A percentile compares a stretch with the other conserved stretches of the same genome.
Evolutionary conservation across 2,329 filamentous ascomycete genomes (phyloP).

Genomic region (Aspergillus sp.): DNA sequence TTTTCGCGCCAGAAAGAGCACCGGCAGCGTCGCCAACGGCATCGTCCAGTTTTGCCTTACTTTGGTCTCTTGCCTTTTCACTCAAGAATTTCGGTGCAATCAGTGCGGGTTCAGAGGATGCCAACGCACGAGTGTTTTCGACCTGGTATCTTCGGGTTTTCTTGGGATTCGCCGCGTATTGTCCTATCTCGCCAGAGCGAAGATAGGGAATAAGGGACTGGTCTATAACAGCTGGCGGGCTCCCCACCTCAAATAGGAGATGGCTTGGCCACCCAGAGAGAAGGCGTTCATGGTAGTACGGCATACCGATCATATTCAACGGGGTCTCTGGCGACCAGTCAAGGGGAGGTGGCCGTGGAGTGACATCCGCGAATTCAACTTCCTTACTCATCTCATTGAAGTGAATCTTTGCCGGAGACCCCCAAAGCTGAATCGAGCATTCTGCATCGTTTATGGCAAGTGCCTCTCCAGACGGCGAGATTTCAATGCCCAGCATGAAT

Average conservation of each 20-base stretch:
- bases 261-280: conserved; percentile 89
- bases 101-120: conserved; percentile 61
- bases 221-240: conserved; percentile 75
- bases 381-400: conserved; percentile 81
- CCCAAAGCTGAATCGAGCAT: conserved; percentile 81
- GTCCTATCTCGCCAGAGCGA: conserved; percentile 71
- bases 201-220: conserved; percentile 66
- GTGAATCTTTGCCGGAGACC: conserved; percentile 78
- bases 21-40: conserved; percentile 59
- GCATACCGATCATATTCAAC: conserved; percentile 82
- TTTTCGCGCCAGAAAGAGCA: conserved; percentile 65
- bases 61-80: conserved; percentile 75
- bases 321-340: conserved; percentile 76
- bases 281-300: conserved; percentile 85
- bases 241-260: conserved; percentile 79
- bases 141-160: conserved; percentile 77
- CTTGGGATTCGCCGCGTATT: conserved; percentile 74
- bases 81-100: conserved; percentile 89
- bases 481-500: conserved; percentile 77
- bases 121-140: conserved; percentile 68
- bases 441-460: conserved; percentile 78
- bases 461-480: conserved; percentile 84
- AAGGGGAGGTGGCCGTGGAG: conserved; percentile 61
- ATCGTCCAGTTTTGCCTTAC: conserved; percentile 40
- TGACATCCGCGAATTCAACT: conserved; percentile 72